Evolutionary conservation across 2,329 filamentous ascomycete species (phyloP), one percentile per base, ranked within the genome.

Genomic region (Penicillium sp.): DNA sequence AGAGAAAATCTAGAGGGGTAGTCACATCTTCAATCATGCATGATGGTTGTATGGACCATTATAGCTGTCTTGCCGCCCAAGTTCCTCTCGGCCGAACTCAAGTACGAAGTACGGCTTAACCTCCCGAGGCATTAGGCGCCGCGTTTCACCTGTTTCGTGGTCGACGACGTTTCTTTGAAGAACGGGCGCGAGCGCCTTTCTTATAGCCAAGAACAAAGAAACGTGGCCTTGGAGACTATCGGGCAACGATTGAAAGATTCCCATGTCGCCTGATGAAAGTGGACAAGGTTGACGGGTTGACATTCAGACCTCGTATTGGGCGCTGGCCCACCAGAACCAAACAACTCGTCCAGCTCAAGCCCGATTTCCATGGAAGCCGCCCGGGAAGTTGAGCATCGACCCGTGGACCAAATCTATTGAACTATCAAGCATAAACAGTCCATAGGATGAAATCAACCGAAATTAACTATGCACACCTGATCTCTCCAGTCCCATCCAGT

Each of bases 331-430:
- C 39, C 39, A n/a, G 31, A 6, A 12, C 49, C 49, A 39, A 31
- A 52, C 20, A 38, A 25, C 22, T 37, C 20, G 11, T 12, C n/a
- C 43, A 49, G 7, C 4, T 45, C 41, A 15, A 15, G 28, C 31
- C 31, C 39, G 8, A 31, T 55, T 55, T 38, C 52, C 52, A 55
- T 55, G 52, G 52, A 47, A 10, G 41, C 15, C 15, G 15, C 28
- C 11, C 38, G 52, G 52, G 25, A 45, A 45, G 38, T 53, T 22
- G 25, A 53, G 4, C 15, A 25, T 37, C 17, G 52, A 55, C 39
- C 52, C 39, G 31, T 55, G 41, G 42, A 17, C 42, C 48, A 54
- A 15, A 6, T 41, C 38, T 39, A 45, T 47, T 17, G 35, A 15
- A 17, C 10, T 31, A 22, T 22, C 22, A 55, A 45, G 25, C 20